Percentiles rank a stretch among this genome's conserved stretches.
These are phyloP conservation scores for Mycena metata DNA, from an alignment of 768 basidiomycete genomes.

Conservation along the genomic window DNA sequence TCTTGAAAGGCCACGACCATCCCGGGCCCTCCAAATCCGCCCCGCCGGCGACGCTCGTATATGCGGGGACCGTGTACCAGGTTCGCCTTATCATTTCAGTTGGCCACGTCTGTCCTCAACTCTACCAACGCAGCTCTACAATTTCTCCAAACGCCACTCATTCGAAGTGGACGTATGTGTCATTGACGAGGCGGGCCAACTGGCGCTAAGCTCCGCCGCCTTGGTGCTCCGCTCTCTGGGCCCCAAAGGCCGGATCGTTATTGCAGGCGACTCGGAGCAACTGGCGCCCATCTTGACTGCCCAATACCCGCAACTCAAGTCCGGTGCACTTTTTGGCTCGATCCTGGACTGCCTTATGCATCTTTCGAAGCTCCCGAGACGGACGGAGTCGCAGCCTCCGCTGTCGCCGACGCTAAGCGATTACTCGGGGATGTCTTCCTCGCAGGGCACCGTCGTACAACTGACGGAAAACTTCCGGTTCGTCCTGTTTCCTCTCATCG, in stretches of 20 bases:
- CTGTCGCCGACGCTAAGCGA: constrained; percentile 37
- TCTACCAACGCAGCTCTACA: constrained; percentile 54
- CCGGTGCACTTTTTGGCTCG: constrained; percentile 60
- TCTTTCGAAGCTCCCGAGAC: constrained; percentile 34
- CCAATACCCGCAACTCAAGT: constrained; percentile 58
- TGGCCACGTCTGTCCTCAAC: not conserved
- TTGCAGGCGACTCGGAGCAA: constrained; percentile 67
- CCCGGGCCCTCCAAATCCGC: constrained; percentile 48
- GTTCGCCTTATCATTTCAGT: constrained; percentile 41
- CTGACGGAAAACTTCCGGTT: constrained; percentile 65
- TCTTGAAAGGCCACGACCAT: constrained; percentile 57
- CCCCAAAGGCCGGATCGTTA: constrained; percentile 55
- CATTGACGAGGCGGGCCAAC: constrained; percentile 67
- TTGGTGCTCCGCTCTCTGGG: constrained; percentile 60
- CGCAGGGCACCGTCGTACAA: constrained; percentile 59
- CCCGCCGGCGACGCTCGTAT: constrained; percentile 50
- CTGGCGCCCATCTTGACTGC: constrained; percentile 64
- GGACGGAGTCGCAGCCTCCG: constrained; percentile 24
- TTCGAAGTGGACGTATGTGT: constrained; percentile 60
- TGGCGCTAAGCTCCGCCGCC: constrained; percentile 59
- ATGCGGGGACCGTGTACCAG: constrained; percentile 65
- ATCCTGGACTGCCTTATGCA: constrained; percentile 62
- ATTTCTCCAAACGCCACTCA: constrained; percentile 57
- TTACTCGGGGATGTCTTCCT: constrained; percentile 38
- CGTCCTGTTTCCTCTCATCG: not conserved